A percentile compares a stretch with the other conserved stretches of the same genome.
Evolutionary conservation across 176 grass and related monocot species (phyloP).

Genomic region (Secale cereale): DNA sequence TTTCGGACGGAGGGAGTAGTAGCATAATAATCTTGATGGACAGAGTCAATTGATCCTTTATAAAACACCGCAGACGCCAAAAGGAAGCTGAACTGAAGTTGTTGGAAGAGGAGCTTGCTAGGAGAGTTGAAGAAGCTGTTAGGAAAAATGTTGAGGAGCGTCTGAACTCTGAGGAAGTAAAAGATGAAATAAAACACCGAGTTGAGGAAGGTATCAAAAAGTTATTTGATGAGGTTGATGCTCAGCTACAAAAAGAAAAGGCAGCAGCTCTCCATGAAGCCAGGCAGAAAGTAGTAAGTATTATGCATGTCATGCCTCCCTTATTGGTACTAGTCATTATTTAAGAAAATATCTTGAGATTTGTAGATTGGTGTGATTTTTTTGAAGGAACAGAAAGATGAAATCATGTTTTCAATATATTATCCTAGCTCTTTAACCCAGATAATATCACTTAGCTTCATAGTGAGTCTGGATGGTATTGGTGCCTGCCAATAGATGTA

Average conservation of each 20-base stretch:
- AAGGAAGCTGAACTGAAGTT: conserved; percentile 93
- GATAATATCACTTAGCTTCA: not conserved
- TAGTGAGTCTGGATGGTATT: not conserved
- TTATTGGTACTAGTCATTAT: conserved; percentile 19
- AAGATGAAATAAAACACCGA: conserved; percentile 67
- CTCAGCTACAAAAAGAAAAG: conserved; percentile 90
- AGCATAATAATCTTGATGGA: not conserved
- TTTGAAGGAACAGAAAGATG: not conserved
- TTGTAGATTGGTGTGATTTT: not conserved
- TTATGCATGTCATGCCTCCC: not conserved
- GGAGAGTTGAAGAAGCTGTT: conserved; percentile 81
- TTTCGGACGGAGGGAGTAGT: too few species aligned
- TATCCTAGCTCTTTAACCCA: not conserved
- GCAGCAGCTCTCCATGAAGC: conserved; percentile 62
- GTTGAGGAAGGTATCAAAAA: conserved; percentile 87
- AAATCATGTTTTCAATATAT: not conserved
- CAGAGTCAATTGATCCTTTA: not conserved
- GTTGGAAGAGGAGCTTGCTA: conserved; percentile 84
- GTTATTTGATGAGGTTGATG: conserved; percentile 76
- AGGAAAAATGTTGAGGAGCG: conserved; percentile 79
- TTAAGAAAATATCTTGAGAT: not conserved
- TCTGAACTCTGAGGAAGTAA: conserved; percentile 68
- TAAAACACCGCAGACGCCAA: conserved; percentile 49
- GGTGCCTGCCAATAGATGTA: not conserved
- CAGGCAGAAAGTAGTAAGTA: conserved; percentile 71